Evolutionary conservation across 202 grass and related monocot genomes (phyloP).

Genomic region (Carex arenaria): DNA sequence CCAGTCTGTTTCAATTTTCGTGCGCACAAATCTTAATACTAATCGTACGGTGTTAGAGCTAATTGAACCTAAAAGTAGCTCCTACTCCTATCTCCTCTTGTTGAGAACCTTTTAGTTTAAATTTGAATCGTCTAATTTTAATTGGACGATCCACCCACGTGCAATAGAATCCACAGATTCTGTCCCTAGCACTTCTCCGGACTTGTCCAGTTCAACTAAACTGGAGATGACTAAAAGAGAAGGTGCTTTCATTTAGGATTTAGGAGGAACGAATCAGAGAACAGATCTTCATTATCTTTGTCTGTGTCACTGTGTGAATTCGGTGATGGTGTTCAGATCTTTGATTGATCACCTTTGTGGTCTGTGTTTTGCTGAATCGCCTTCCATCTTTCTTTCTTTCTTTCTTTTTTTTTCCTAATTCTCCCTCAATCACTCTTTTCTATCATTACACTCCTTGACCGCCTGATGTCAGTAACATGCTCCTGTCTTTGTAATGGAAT

Average conservation of each 20-base stretch:
- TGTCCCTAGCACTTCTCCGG: not conserved
- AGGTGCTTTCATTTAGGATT: not conserved
- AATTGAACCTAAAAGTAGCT: too few relatives aligned
- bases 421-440: not conserved
- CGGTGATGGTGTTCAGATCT: too few relatives aligned
- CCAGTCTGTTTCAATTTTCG: too few relatives aligned
- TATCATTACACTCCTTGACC: constrained; percentile 2
- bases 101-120: too few relatives aligned
- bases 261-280: not conserved
- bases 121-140: too few relatives aligned
- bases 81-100: too few relatives aligned
- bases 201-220: not conserved
- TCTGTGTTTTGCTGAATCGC: not conserved
- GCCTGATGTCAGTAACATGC: not conserved
- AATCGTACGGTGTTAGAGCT: too few relatives aligned
- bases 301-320: too few relatives aligned
- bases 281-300: not conserved
- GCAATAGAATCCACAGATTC: too few relatives aligned
- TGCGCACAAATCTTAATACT: too few relatives aligned
- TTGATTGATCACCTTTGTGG: not conserved
- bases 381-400: too few relatives aligned
- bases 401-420: not conserved
- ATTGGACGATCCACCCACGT: too few relatives aligned
- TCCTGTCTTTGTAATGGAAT: not conserved
- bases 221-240: not conserved